Conservation (phyloP, 2,329 filamentous ascomycete genomes). For the Trichophyton equinum region DNA sequence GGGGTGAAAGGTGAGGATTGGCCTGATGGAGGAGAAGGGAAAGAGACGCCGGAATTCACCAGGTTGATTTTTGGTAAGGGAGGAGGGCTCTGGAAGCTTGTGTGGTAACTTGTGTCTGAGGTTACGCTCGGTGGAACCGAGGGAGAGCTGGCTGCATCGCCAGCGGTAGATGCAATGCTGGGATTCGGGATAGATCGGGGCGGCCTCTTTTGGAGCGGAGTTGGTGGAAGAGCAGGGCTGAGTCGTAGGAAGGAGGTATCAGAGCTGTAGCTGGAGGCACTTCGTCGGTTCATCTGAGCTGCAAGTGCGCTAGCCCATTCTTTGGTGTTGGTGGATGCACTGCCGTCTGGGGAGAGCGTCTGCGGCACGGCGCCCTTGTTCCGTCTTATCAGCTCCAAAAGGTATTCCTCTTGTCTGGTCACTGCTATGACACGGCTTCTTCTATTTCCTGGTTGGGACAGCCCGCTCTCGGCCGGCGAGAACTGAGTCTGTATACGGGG, state of each 20-base stretch:
- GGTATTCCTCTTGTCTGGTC: slow-evolving; percentile 41
- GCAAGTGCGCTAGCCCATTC: slow-evolving; percentile 8
- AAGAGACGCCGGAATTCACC: slow-evolving; percentile 26
- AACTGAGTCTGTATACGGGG: slow-evolving; percentile 1
- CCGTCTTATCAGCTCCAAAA: slow-evolving; percentile 39
- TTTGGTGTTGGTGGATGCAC: slow-evolving; percentile 8
- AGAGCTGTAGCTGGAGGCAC: slow-evolving; percentile 20
- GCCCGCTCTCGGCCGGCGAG: slow-evolving; percentile 5
- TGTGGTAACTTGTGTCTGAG: slow-evolving; percentile 7
- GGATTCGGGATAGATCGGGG: slow-evolving; percentile 19
- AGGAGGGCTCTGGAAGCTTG: neutral
- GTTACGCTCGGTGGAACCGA: slow-evolving; percentile 17
- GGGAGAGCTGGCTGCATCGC: slow-evolving; percentile 19
- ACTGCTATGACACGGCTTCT: slow-evolving; percentile 40
- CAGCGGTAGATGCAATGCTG: neutral
- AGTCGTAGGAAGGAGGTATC: slow-evolving; percentile 31
- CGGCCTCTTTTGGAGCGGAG: slow-evolving; percentile 5
- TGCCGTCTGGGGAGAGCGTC: slow-evolving; percentile 22
- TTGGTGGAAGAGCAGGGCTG: slow-evolving; percentile 23
- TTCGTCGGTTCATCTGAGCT: slow-evolving; percentile 8
- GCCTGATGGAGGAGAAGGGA: slow-evolving; percentile 29
- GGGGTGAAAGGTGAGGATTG: slow-evolving; percentile 11
- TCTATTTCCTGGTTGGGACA: slow-evolving; percentile 18
- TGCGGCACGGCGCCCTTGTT: slow-evolving; percentile 37
- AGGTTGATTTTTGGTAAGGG: slow-evolving; percentile 13